Evolutionary conservation across 139 green algal genomes (phyloP).

Genomic region (Closterium sp.): DNA sequence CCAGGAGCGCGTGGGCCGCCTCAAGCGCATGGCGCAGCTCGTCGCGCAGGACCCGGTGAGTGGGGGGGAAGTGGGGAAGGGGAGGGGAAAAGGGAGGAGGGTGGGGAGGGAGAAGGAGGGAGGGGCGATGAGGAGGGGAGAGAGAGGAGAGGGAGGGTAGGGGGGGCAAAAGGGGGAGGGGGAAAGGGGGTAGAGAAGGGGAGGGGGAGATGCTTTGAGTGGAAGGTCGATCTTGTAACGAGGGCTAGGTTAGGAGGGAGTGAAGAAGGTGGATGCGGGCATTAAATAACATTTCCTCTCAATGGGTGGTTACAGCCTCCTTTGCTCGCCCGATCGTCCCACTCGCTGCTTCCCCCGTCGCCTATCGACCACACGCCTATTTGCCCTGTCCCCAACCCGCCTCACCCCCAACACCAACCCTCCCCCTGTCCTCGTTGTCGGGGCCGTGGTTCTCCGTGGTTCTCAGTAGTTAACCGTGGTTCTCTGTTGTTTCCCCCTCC

Average conservation of each 20-base stretch:
- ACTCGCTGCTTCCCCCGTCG: neutral
- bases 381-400: neutral
- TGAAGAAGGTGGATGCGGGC: no score
- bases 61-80: neutral
- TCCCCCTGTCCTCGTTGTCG: neutral
- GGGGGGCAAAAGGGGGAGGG: no score
- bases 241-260: no score
- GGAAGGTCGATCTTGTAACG: no score
- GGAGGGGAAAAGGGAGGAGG: neutral
- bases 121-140: neutral
- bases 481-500: no score
- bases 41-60: conserved; percentile 20
- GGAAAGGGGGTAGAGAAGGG: no score
- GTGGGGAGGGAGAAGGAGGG: neutral
- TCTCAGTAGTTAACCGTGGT: no score
- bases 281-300: no score
- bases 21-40: conserved; percentile 26
- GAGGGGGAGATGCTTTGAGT: no score
- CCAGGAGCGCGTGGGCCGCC: conserved; percentile 66
- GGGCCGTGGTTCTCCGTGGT: no score
- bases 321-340: neutral
- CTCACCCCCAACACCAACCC: neutral
- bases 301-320: neutral
- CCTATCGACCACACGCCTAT: neutral
- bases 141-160: neutral